Evolutionary conservation across 495 filamentous ascomycete genomes (phyloP).

Genomic region (Aspergillus coremiiformis): DNA sequence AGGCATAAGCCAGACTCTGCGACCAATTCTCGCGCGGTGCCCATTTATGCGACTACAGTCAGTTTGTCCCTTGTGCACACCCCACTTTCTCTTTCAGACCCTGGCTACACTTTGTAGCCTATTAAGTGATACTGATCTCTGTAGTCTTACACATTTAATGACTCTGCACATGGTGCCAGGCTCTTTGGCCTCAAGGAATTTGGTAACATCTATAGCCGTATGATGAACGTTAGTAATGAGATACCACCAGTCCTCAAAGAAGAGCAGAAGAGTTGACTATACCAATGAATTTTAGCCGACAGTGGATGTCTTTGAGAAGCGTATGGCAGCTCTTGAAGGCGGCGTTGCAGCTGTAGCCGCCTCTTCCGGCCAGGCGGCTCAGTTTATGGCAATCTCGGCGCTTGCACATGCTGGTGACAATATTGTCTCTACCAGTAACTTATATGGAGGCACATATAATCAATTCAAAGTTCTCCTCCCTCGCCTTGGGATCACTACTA

Average conservation of each 20-base stretch:
- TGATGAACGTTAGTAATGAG: constrained; percentile 67
- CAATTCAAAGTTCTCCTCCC: constrained; percentile 92
- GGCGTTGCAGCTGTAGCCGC: constrained; percentile 86
- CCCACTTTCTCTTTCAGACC: no score
- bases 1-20: constrained; percentile 79
- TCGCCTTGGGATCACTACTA: constrained; percentile 79
- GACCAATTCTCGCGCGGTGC: constrained; percentile 87
- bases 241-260: not conserved
- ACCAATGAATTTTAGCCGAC: constrained; percentile 57
- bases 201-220: constrained; percentile 96
- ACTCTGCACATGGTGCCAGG: constrained; percentile 91
- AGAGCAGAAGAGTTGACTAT: not conserved
- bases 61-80: constrained; percentile 17
- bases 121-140: not conserved
- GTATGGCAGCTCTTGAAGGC: constrained; percentile 91
- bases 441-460: constrained; percentile 98
- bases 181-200: constrained; percentile 97
- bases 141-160: constrained; percentile 89
- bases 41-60: constrained; percentile 92
- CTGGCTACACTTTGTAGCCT: not conserved
- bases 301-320: constrained; percentile 96
- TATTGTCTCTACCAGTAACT: constrained; percentile 84
- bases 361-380: constrained; percentile 85
- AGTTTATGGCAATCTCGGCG: constrained; percentile 86
- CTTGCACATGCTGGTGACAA: constrained; percentile 86